Base-by-base conservation (phyloP, 805 yeast genomes). In the Barnettozyma salicaria region DNA sequence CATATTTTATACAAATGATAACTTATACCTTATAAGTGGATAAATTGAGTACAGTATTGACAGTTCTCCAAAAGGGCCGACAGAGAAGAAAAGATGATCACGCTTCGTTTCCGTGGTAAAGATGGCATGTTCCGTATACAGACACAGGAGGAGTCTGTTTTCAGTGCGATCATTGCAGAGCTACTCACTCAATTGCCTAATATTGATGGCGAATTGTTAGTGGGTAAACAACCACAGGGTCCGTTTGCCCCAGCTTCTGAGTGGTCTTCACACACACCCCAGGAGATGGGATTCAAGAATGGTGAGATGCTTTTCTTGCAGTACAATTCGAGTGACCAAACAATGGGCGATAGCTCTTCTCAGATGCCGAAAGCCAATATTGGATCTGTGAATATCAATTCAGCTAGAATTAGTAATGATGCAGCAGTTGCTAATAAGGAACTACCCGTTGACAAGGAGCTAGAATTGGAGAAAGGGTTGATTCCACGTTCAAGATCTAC, bases 71-170 rank as follows among this genome's bases (percentile, higher is more conserved):
- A 13, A 13, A 9, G 7, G 7, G 16, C 29, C 19, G 13, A 18
- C 5, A 20, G 27, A 4, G 13, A 11, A 5, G 27, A 13, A 13
- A 25, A 18, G 23, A 35, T 31, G 37, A 27, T 34, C 13, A 30
- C 33, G 8, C 63, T 83, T 17, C 68, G 98, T 52, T 86, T 92
- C 60, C 72, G 96, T 53, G 69, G 92, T 20, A 85, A 76, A 52
- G 83, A 84, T 48, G 97, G 97, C 7, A 80, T 78, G 73, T 76
- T 75, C 55, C 72, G 97, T 37, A 70, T 84, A 24, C 56, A 63
- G 19, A 75, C 73, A 20, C 75, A 74, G 19, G 60, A 65, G 4
- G 32, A 49, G 2, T 67, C 65, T 16, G 62, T 63, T 7, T 76
- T 84, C 42, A 53, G 59, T 4, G 47, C 48, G 0, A 72, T 74